A percentile compares a stretch with the other conserved stretches of the same genome.
These are phyloP conservation scores for Penicillium simplicissimum DNA, from an alignment of 495 filamentous ascomycete genomes.

Conservation along the genomic window DNA sequence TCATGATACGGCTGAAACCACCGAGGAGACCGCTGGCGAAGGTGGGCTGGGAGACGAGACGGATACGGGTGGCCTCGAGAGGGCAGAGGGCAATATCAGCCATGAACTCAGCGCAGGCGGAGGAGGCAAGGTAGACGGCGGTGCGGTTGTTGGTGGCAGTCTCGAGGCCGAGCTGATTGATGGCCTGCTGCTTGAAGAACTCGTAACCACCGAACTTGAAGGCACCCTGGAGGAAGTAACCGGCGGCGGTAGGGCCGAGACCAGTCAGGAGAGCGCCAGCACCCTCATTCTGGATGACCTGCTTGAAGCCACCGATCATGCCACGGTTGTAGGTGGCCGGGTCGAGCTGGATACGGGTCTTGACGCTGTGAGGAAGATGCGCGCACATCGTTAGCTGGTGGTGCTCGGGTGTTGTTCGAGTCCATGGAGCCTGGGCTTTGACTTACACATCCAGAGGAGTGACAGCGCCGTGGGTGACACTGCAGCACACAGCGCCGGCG, in stretches of 20 bases:
- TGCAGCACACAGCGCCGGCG: slow-evolving; percentile 88
- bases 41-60: slow-evolving; percentile 87
- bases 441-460: slow-evolving; percentile 98
- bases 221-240: slow-evolving; percentile 93
- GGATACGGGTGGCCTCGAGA: slow-evolving; percentile 91
- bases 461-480: slow-evolving; percentile 87
- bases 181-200: slow-evolving; percentile 91
- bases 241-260: slow-evolving; percentile 82
- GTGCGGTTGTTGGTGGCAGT: slow-evolving; percentile 83
- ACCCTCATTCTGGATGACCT: slow-evolving; percentile 83
- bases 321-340: slow-evolving; percentile 86
- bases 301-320: slow-evolving; percentile 81
- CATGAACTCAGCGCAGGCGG: slow-evolving; percentile 86
- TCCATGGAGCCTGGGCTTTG: slow-evolving; percentile 7
- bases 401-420: neutral
- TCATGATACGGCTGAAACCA: slow-evolving; percentile 83
- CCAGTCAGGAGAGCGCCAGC: slow-evolving; percentile 87
- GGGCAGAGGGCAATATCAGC: slow-evolving; percentile 93
- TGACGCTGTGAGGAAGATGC: slow-evolving; percentile 62
- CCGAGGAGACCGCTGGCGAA: slow-evolving; percentile 80
- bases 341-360: slow-evolving; percentile 93
- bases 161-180: slow-evolving; percentile 79
- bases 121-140: slow-evolving; percentile 83
- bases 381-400: neutral
- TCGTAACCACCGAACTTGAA: slow-evolving; percentile 97